A percentile compares a stretch with the other conserved stretches of the same genome.
These are phyloP conservation scores for Lepiota brunneoincarnata DNA, from an alignment of 768 basidiomycete species.

Conservation along the genomic window DNA sequence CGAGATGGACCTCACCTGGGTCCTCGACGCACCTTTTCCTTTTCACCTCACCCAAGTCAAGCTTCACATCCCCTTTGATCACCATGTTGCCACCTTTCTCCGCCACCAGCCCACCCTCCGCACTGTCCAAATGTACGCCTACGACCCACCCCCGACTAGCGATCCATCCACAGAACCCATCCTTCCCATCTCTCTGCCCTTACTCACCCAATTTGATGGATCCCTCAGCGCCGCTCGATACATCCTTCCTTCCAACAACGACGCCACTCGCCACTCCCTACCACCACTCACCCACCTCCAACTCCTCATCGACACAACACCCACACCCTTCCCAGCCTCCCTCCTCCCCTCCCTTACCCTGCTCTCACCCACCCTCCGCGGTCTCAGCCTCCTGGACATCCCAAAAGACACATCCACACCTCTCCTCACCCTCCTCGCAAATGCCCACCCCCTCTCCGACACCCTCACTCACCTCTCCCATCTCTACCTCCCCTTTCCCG, in stretches of 20 bases:
- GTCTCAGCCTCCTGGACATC: conserved; percentile 7
- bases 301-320: not conserved
- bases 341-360: not conserved
- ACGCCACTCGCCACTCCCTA: not conserved
- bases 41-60: conserved; percentile 51
- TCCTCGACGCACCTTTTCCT: conserved; percentile 36
- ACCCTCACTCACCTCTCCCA: not conserved
- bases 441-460: not conserved
- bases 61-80: conserved; percentile 50
- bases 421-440: not conserved
- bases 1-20: conserved; percentile 35
- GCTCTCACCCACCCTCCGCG: not conserved
- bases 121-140: conserved; percentile 31
- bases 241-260: not conserved
- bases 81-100: conserved; percentile 44
- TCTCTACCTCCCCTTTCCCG: conserved; percentile 5
- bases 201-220: conserved; percentile 44
- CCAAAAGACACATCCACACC: not conserved
- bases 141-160: conserved; percentile 11
- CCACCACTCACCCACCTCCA: conserved; percentile 1
- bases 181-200: conserved; percentile 35
- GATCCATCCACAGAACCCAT: conserved; percentile 36
- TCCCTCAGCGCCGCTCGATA: conserved; percentile 21
- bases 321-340: not conserved
- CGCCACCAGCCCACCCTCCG: conserved; percentile 41